Evolutionary conservation across 495 filamentous ascomycete species (phyloP), one percentile per base, ranked within the genome.

Genomic region (Daldinia concentrica): DNA sequence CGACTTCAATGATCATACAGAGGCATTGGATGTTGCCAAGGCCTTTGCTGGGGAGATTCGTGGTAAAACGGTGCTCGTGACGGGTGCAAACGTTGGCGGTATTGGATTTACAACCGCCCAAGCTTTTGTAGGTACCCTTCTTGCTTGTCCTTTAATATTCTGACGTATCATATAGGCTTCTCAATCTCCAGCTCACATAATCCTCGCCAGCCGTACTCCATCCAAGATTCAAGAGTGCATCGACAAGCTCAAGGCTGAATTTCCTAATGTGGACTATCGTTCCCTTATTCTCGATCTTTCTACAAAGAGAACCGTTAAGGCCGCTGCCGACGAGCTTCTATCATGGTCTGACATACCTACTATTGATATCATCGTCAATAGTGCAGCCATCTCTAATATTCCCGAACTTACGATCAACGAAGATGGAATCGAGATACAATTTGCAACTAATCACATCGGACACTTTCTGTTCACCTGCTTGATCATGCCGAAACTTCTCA

Each of bases 391-490:
- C 0, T 81, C 81, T 72, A 76, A 74, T 3, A 50, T 78, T n/a
- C 65, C 67, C 12, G 63, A 80, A 50, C 68, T 69, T 43, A 73
- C 62, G 2, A 58, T 79, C 15, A 80, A 64, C 48, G 66, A 66
- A 34, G 79, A 83, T 37, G 81, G 83, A 1, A 62, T 84, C 17
- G 89, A 90, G 69, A 79, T 82, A 50, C 87, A 89, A 61, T 85
- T 90, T 34, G 88, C 81, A 8, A 84, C 82, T 19, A 89, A 89
- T 72, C 85, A 89, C 70, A 75, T 87, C 37, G 86, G 86, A 0
- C 88, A 89, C 66, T 88, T 84, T 43, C 73, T 89, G 7, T 75
- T 90, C 36, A 85, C 85, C 1, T 84, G 82, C 58, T 65, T 87
- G 37, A 55, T 84, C 48, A 82, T 82, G 80, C 79, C 82, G 0